Evolutionary conservation across 768 basidiomycete genomes (phyloP).

Genomic region (Baorangia bicolor): DNA sequence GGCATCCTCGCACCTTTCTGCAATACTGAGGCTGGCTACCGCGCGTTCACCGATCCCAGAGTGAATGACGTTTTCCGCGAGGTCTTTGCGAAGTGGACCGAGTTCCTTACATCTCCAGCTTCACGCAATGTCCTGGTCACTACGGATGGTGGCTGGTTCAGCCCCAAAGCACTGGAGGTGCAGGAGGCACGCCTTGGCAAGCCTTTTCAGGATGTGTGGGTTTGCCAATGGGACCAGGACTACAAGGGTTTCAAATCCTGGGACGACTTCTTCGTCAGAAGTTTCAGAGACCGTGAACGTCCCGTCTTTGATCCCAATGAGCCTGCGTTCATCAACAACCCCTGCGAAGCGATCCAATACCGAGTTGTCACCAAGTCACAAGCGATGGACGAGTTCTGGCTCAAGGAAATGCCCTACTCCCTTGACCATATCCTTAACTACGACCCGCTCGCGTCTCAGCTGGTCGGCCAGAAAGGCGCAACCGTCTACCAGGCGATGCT

Average conservation of each 20-base stretch:
- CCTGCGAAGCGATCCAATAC: conserved; percentile 57
- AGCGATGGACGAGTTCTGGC: conserved; percentile 49
- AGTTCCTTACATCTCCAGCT: conserved; percentile 42
- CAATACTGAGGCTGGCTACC: conserved; percentile 21
- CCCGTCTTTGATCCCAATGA: conserved; percentile 33
- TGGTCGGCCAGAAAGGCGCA: conserved; percentile 52
- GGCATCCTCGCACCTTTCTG: conserved; percentile 25
- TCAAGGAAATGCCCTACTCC: conserved; percentile 63
- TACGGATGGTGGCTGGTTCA: conserved; percentile 49
- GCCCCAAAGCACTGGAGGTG: conserved; percentile 27
- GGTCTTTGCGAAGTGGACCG: conserved; percentile 50
- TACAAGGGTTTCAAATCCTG: conserved; percentile 46
- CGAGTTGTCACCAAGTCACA: conserved; percentile 37
- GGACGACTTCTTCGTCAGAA: conserved; percentile 56
- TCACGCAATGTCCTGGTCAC: conserved; percentile 43
- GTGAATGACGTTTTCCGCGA: conserved; percentile 49
- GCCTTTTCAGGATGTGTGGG: conserved; percentile 39
- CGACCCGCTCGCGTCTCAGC: conserved; percentile 39
- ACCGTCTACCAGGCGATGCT: conserved; percentile 59
- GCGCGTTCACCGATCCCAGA: conserved; percentile 29
- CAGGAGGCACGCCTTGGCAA: conserved; percentile 7
- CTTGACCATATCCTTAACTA: conserved; percentile 52
- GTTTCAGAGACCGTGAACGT: conserved; percentile 33
- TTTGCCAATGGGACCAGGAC: conserved; percentile 38
- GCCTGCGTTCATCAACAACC: conserved; percentile 39